phyloP scores from a whole-genome alignment of 768 basidiomycete genomes.

The Lepiota brunneoincarnata region DNA sequence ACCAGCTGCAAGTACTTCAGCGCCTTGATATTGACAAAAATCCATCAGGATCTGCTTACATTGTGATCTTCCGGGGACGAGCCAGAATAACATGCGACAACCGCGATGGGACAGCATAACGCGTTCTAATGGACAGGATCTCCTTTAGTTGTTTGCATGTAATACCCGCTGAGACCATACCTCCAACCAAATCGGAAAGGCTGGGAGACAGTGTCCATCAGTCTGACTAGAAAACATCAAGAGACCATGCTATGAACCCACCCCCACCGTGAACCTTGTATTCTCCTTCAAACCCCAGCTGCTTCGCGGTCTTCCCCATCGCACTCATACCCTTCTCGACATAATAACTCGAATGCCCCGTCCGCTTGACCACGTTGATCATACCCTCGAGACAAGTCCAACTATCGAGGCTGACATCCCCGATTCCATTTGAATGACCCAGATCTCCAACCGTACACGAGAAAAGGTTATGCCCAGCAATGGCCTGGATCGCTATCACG shows the following conservation, averaged over 20 bases:
- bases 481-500: slow-evolving; percentile 76
- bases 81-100: slow-evolving; percentile 78
- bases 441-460: slow-evolving; percentile 83
- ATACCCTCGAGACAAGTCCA: slow-evolving; percentile 80
- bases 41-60: slow-evolving; percentile 36
- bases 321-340: slow-evolving; percentile 86
- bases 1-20: slow-evolving; percentile 47
- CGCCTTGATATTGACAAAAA: not conserved
- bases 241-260: slow-evolving; percentile 33
- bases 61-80: slow-evolving; percentile 79
- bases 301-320: slow-evolving; percentile 73
- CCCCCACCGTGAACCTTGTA: slow-evolving; percentile 73
- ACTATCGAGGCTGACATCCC: slow-evolving; percentile 78
- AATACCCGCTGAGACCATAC: slow-evolving; percentile 30
- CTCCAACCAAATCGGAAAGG: slow-evolving; percentile 85
- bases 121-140: slow-evolving; percentile 52
- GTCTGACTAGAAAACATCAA: not conserved
- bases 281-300: slow-evolving; percentile 68
- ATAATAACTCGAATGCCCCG: slow-evolving; percentile 83
- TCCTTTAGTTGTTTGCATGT: not conserved
- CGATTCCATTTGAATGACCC: slow-evolving; percentile 60
- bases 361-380: slow-evolving; percentile 74
- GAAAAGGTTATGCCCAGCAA: slow-evolving; percentile 77
- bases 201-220: slow-evolving; percentile 32
- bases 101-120: slow-evolving; percentile 78